phyloP scores from a whole-genome alignment of 352 stramenopile genomes.

The Globisporangium nunn region DNA sequence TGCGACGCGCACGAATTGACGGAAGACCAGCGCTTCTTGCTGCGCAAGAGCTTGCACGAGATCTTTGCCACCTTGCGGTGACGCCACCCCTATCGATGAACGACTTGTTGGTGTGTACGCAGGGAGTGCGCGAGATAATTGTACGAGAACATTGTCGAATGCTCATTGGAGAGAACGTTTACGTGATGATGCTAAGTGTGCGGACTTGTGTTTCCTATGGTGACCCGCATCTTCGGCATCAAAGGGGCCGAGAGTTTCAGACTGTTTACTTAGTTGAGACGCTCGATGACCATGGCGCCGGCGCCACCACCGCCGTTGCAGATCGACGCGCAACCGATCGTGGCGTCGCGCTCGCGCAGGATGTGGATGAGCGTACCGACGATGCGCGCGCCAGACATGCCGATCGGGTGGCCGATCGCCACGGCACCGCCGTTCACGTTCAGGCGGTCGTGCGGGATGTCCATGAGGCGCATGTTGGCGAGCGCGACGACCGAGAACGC shows the following conservation, averaged over 20 bases:
- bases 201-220: not conserved
- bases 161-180: not conserved
- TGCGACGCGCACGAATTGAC: conserved; percentile 82
- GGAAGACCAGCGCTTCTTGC: conserved; percentile 76
- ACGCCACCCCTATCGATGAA: not conserved
- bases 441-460: conserved; percentile 87
- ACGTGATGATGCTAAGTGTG: not conserved
- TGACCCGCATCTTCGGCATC: too few relatives aligned
- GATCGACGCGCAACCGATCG: conserved; percentile 95
- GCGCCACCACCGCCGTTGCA: conserved; percentile 98
- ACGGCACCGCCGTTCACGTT: conserved; percentile 97
- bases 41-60: conserved; percentile 75
- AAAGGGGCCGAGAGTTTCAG: too few relatives aligned
- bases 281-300: conserved; percentile 95
- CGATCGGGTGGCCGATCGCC: conserved; percentile 78
- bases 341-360: conserved; percentile 92
- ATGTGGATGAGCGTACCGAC: conserved; percentile 93
- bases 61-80: conserved; percentile 50
- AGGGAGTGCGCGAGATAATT: not conserved
- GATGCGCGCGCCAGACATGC: conserved; percentile 90
- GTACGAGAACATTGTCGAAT: not conserved
- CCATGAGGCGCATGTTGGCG: conserved; percentile 93
- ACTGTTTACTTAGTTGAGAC: conserved; percentile 35
- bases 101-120: not conserved
- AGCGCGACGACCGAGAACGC: conserved; percentile 97